These are phyloP conservation scores for Diaporthe capsici DNA, from an alignment of 2,329 filamentous ascomycete genomes.

Conservation along the genomic window DNA sequence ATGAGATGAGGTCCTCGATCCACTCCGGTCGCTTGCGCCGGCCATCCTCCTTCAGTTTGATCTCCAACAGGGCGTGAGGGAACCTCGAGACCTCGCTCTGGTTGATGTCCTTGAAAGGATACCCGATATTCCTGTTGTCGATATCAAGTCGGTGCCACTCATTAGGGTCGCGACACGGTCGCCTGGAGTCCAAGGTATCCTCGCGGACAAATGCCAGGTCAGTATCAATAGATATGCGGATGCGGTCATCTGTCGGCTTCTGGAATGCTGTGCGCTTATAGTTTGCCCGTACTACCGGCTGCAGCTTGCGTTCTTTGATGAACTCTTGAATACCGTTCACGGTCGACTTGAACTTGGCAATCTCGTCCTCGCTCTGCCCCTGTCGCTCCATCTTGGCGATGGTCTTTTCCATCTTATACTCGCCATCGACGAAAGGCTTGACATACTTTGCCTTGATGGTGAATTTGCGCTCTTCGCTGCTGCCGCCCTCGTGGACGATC, in stretches of 20 bases:
- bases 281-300: constrained; percentile 90
- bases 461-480: constrained; percentile 84
- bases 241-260: constrained; percentile 90
- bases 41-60: constrained; percentile 83
- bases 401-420: constrained; percentile 94
- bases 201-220: constrained; percentile 89
- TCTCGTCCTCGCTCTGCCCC: constrained; percentile 75
- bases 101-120: constrained; percentile 88
- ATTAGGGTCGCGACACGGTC: constrained; percentile 89
- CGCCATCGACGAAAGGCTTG: constrained; percentile 85
- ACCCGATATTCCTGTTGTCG: constrained; percentile 84
- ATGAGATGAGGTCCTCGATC: constrained; percentile 92
- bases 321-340: constrained; percentile 85
- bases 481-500: constrained; percentile 81
- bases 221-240: constrained; percentile 94
- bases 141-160: constrained; percentile 95
- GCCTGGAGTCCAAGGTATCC: constrained; percentile 81
- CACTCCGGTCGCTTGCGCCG: constrained; percentile 82
- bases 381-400: constrained; percentile 88
- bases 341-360: constrained; percentile 78
- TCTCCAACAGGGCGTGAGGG: constrained; percentile 91
- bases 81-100: constrained; percentile 94
- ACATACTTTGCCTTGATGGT: constrained; percentile 95
- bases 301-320: constrained; percentile 81
- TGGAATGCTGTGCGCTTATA: constrained; percentile 97